Evolutionary conservation across 306 rosid species (phyloP), one percentile per base, ranked within the genome.

Genomic region (Inga oerstediana): DNA sequence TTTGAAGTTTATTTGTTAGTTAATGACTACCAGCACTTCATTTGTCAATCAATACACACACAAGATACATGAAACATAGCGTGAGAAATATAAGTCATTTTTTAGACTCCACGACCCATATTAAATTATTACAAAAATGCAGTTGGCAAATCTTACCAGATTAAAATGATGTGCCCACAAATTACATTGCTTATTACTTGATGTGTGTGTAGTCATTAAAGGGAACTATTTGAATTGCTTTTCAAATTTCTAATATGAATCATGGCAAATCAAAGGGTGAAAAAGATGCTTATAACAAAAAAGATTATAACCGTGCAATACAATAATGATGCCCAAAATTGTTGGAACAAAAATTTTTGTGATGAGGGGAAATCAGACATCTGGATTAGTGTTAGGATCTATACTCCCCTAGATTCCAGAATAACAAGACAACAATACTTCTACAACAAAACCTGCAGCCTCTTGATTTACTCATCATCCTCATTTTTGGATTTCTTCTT

Each of bases 401-500:
- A 61, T 70, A 56, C 79, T 35, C 24, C 78, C 70, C 76, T 30
- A n/a, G 37, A 22, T 8, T 72, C 56, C 74, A 82, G 43, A 41
- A 66, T 37, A 62, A 30, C 48, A 58, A 73, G 37, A 54, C 16
- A 24, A 58, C 8, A n/a, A 24, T 39, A 12, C 12, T 83, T 52
- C 41, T 44, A 76, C 59, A 72, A 35, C 56, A 32, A 32, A 71
- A 71, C 10, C 58, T 54, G 79, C 81, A 22, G 56, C 4, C 8
- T 14, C 59, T 7, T 30, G 44, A 34, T 81, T 73, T 74, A 93
- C 61, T 90, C 93, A 0, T 77, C 70, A 80, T 87, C 93, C 79
- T 88, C 89, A 67, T 32, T 84, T 86, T 83, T 91, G 6, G 90
- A 90, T 76, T 62, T 95, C 80, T 58, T 58, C 66, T 93, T 93